Evolutionary conservation across 768 basidiomycete species (phyloP).

Genomic region (Asterophora parasitica): DNA sequence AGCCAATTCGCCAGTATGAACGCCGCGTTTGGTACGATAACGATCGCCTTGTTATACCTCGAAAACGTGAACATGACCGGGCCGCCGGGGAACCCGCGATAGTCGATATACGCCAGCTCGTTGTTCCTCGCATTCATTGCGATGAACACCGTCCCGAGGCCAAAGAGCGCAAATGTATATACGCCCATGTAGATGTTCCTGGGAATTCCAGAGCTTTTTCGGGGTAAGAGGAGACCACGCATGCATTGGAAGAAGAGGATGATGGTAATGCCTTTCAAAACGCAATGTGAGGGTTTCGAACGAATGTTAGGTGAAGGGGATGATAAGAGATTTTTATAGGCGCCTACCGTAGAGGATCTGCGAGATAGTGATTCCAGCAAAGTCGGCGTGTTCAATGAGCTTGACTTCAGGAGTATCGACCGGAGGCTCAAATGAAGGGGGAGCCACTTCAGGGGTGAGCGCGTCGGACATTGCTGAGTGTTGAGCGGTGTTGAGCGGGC

Average conservation of each 20-base stretch:
- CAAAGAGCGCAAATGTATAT: constrained; percentile 11
- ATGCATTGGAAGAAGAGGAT: constrained; percentile 6
- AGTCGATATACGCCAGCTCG: constrained; percentile 9
- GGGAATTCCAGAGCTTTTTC: too few relatives aligned
- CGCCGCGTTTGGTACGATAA: background rate
- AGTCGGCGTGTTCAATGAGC: constrained; percentile 5
- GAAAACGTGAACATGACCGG: background rate
- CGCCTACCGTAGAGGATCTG: constrained; percentile 8
- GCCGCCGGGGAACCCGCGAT: constrained; percentile 13
- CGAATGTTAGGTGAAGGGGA: too few relatives aligned
- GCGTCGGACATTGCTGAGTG: background rate
- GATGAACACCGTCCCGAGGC: constrained; percentile 8
- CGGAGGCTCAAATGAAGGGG: background rate
- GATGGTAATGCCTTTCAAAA: background rate
- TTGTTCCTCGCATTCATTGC: constrained; percentile 10
- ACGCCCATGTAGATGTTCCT: background rate
- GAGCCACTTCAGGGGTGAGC: too few relatives aligned
- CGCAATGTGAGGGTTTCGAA: too few relatives aligned
- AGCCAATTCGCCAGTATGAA: constrained; percentile 4
- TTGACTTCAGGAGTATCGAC: background rate
- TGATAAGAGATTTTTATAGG: too few relatives aligned
- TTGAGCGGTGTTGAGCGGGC: background rate
- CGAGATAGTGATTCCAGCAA: constrained; percentile 6
- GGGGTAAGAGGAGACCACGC: constrained; percentile 2
- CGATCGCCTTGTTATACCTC: background rate